These are phyloP conservation scores for Aspergillus sp. DNA, from an alignment of 2,329 filamentous ascomycete genomes.

Conservation along the genomic window DNA sequence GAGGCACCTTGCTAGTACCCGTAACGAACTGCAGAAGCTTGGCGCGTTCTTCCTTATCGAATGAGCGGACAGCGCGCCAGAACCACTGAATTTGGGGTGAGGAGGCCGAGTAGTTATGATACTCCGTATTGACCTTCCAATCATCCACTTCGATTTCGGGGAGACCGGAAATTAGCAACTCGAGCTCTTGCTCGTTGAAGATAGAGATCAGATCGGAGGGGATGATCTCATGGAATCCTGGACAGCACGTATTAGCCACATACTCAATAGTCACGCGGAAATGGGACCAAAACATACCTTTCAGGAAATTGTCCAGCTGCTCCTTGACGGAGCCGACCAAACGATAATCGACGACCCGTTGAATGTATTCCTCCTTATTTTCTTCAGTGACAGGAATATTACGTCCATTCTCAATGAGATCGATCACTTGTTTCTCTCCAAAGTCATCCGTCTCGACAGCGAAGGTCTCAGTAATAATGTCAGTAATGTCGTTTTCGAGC, in stretches of 20 bases:
- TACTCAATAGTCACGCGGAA: background rate
- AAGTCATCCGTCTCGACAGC: constrained; percentile 93
- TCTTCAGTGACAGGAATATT: constrained; percentile 94
- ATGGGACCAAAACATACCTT: constrained; percentile 55
- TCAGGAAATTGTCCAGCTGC: constrained; percentile 90
- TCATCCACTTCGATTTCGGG: constrained; percentile 98
- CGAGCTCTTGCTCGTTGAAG: constrained; percentile 97
- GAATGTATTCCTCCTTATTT: constrained; percentile 98
- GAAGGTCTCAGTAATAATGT: constrained; percentile 95
- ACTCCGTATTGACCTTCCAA: constrained; percentile 99
- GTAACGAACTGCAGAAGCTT: constrained; percentile 98
- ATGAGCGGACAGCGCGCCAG: constrained; percentile 95
- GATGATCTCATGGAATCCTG: constrained; percentile 97
- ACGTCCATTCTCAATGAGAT: constrained; percentile 82
- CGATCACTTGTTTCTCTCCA: constrained; percentile 81
- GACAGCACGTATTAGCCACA: constrained; percentile 31
- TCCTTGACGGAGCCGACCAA: constrained; percentile 89
- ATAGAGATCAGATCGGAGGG: constrained; percentile 91
- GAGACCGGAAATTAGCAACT: constrained; percentile 92
- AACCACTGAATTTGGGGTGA: constrained; percentile 99
- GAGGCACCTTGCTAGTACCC: constrained; percentile 94
- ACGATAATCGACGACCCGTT: constrained; percentile 90
- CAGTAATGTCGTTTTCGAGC: constrained; percentile 96
- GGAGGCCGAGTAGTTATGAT: constrained; percentile 93
- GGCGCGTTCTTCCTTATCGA: constrained; percentile 97